A percentile compares a stretch with the other conserved stretches of the same genome.
These are phyloP conservation scores for Elsinoe fawcettii DNA, from an alignment of 2,329 filamentous ascomycete genomes.

Conservation along the genomic window DNA sequence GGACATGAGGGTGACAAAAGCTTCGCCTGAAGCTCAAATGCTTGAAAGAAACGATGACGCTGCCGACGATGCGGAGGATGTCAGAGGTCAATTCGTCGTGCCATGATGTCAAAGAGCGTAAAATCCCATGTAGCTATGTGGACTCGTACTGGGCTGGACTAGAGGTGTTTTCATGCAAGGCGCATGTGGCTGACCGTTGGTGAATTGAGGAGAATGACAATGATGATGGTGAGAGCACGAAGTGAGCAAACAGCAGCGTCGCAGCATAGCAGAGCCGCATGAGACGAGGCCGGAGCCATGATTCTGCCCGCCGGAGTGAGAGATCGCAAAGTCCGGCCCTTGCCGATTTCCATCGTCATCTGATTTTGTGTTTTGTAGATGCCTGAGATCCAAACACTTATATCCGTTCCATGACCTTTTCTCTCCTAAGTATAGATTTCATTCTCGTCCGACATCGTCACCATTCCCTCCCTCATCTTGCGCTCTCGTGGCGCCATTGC, in stretches of 20 bases:
- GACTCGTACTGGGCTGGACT: neutral
- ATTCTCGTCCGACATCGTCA: neutral
- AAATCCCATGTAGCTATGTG: neutral
- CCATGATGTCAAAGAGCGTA: neutral
- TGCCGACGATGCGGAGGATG: neutral
- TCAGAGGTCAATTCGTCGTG: neutral
- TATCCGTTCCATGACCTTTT: neutral
- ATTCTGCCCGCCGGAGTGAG: constrained; percentile 4
- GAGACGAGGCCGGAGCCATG: neutral
- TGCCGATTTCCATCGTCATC: constrained; percentile 9
- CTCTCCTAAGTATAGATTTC: neutral
- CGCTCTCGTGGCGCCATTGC: constrained; percentile 9
- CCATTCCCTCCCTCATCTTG: constrained; percentile 11
- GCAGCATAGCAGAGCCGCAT: neutral
- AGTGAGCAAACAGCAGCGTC: neutral
- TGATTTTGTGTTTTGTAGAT: neutral
- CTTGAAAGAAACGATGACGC: neutral
- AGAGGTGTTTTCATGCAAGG: neutral
- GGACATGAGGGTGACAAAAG: constrained; percentile 13
- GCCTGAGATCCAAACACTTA: neutral
- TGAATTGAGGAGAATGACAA: neutral
- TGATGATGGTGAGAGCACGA: neutral
- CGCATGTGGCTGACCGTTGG: constrained; percentile 11
- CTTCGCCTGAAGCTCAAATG: neutral
- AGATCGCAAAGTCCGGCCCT: constrained; percentile 2